These are phyloP conservation scores for Komagataea norvegica DNA, from an alignment of 1,139 yeast species.

Conservation along the genomic window DNA sequence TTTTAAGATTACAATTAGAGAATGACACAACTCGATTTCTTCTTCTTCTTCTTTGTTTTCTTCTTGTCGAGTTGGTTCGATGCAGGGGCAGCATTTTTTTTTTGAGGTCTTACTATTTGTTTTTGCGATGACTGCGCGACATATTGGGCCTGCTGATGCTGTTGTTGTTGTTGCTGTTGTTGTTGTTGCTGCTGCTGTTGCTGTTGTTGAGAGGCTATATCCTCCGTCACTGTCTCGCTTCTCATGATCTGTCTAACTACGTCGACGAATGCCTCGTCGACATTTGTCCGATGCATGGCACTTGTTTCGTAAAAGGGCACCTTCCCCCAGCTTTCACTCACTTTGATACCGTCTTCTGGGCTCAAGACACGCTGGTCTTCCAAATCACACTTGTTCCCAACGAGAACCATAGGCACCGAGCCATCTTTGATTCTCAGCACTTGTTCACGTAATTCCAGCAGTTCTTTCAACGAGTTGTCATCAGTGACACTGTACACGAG, in stretches of 20 bases:
- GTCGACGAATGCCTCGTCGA: slow-evolving; percentile 84
- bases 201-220: not conserved
- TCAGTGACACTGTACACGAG: slow-evolving; percentile 90
- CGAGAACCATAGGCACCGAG: slow-evolving; percentile 78
- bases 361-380: slow-evolving; percentile 69
- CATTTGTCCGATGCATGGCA: slow-evolving; percentile 86
- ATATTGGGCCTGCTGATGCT: slow-evolving; percentile 3
- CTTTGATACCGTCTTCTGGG: slow-evolving; percentile 74
- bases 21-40: slow-evolving; percentile 24
- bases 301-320: slow-evolving; percentile 93
- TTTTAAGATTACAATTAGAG: no score
- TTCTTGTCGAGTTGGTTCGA: not conserved
- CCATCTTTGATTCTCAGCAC: slow-evolving; percentile 85
- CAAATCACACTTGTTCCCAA: slow-evolving; percentile 86
- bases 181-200: not conserved
- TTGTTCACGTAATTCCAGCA: slow-evolving; percentile 79
- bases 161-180: slow-evolving; percentile 5
- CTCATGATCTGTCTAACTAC: slow-evolving; percentile 85
- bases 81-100: slow-evolving; percentile 7
- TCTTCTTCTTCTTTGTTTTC: slow-evolving; percentile 22
- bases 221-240: slow-evolving; percentile 28
- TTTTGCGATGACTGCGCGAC: slow-evolving; percentile 3
- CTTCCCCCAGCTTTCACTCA: slow-evolving; percentile 82
- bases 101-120: slow-evolving; percentile 18
- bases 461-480: slow-evolving; percentile 75